Base-by-base conservation (phyloP, 2,329 filamentous ascomycete genomes). In the Stagonosporopsis cucurbitacearum region DNA sequence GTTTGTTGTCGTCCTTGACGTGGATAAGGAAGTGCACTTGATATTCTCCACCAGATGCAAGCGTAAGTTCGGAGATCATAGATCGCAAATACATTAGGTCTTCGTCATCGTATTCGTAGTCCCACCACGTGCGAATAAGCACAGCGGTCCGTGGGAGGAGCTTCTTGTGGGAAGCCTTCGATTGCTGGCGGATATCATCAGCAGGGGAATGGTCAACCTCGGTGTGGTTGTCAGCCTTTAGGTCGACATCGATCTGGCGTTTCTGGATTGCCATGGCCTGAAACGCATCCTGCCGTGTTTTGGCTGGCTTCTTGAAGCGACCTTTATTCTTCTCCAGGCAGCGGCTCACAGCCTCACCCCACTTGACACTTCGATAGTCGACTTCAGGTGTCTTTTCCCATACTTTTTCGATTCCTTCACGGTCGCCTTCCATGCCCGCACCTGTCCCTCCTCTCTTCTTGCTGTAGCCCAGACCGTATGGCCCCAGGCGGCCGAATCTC, bases 381-480 rank as follows among this genome's bases (percentile, higher is more conserved):
- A 97, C 87, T 57, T 89, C 86, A 3, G 86, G 82, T 4, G 81
- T 79, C 42, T 86, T 82, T 12, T 85, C 81, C 92, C 93, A 97
- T 8, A 96, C 88, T 20, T 84, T 80, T 37, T 93, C 89, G n/a
- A 86, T 83, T 3, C 92, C 93, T 62, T 95, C 90, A 45, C 83
- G 86, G 60, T 97, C 90, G 20, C 92, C 92, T 66, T 92, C 87
- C 74, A 96, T 85, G 11, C 91, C 93, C n/a, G 90, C 87, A 4
- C 94, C 92, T 23, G 89, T 86, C 1, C 94, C 94, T 12, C 94
- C 94, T 61, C 84, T 86, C 54, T 87, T 86, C 30, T 84, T 80
- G 28, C 89, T 91, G 74, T 98, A 98, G 8, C 94, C 94, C 58
- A 92, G 86, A 0, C 94, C 94, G 66, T 99, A 99, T 0, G 94